Conservation (phyloP, 176 grass and related monocot species). For the Juncus inflexus region DNA sequence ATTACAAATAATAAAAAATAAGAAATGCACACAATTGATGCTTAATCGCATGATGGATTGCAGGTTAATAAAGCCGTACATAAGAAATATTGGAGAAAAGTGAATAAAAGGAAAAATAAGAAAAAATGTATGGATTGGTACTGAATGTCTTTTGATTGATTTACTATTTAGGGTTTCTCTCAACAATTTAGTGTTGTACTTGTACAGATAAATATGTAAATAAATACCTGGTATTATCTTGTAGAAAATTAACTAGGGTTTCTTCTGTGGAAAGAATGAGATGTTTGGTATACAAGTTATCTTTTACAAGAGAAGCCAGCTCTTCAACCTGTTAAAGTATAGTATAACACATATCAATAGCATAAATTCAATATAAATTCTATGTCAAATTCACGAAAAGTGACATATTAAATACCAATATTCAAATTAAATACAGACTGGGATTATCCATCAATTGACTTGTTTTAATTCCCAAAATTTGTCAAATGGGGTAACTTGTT, state of each 20-base stretch:
- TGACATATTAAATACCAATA: no score
- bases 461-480: no score
- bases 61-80: background rate
- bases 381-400: no score
- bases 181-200: background rate
- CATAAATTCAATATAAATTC: no score
- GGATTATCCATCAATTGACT: no score
- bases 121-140: constrained; percentile 2
- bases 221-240: constrained; percentile 34
- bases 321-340: constrained; percentile 55
- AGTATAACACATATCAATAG: no score
- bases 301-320: constrained; percentile 85
- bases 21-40: background rate
- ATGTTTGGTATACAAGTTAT: constrained; percentile 93
- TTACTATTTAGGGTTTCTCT: no score
- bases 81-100: background rate
- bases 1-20: background rate
- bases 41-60: no score
- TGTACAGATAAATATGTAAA: background rate
- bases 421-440: no score
- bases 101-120: background rate
- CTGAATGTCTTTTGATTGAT: no score
- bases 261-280: constrained; percentile 92
- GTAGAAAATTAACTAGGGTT: constrained; percentile 41
- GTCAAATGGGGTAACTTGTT: no score